Base-by-base conservation (phyloP, 1,139 yeast genomes). In the Saccharomyces pastorianus region DNA sequence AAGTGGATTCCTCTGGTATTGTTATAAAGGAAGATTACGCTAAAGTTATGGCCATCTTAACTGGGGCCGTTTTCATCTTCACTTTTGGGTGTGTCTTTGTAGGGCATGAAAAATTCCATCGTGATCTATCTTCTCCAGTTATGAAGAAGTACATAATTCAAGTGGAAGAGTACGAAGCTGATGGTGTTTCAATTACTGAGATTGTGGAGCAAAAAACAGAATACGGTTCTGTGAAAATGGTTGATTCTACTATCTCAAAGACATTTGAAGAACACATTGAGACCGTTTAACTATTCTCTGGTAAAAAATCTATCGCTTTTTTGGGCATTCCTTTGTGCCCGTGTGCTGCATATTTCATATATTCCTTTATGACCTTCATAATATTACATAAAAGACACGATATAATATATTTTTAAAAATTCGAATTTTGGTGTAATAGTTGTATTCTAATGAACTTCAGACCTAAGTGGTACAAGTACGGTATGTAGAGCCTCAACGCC, bases 1-100 rank as follows among this genome's bases (percentile, higher is more conserved):
- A 57, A 4, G 59, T 52, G 44, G 54, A 63, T 50, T 53, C 57
- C 8, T 52, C 47, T 1, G 69, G 68, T 17, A 54, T 38, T 1
- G 68, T 63, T 2, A 61, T 61, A 23, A 62, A 53, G 46, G 68
- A 67, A 50, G 68, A 75, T 55, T 75, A 75, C 56, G 75, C 76
- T 4, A 71, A 71, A 66, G 83, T 81, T 14, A 81, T 82, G 85
- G 77, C 83, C 44, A 80, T 81, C 54, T 78, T 82, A 64, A 76
- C 80, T 68, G 84, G 82, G 23, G 77, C 82, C 57, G 84, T 81
- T 14, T 75, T 78, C 61, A 77, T 68, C n/a, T 82, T 75, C 62
- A 70, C 79, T 51, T 64, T 80, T 7, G 46, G 78, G 4, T 64
- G 76, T 55, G 68, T 76, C 1, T 65, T 80, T 46, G 38, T 80